Base-by-base conservation (phyloP, 192 early-diverging fungal species). In the Gigaspora rosea region DNA sequence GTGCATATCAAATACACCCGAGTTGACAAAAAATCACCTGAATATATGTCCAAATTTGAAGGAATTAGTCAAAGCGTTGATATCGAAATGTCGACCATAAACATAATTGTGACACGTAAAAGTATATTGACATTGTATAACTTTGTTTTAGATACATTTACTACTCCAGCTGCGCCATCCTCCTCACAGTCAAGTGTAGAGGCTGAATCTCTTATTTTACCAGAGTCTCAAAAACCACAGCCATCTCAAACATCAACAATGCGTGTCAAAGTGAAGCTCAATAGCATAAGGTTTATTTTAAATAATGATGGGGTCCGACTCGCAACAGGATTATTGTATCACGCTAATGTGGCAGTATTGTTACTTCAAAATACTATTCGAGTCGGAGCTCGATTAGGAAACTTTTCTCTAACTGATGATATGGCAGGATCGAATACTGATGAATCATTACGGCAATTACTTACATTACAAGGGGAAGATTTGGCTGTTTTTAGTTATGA, bases 401-500 rank as follows among this genome's bases (percentile, higher is more conserved):
- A 89, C 75, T 89, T 94, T 50, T 88, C 85, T 35, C 78, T 93
- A 18, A 86, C 84, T 0, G 89, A 93, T 72, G 91, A 93, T 71
- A 82, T 89, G 12, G 82, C 76, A 22, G 78, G 78, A 27, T 15
- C 13, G 18, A 46, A 49, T 49, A 54, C 48, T 16, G n/a, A 20
- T 9, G 56, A 49, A 48, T 75, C 73, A 33, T 64, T 63, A 18
- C 83, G 85, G 6, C 80, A 89, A 75, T 86, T 97, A 20, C 80
- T 97, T 10, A 87, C 86, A 4, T 94, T 99, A 75, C 91, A 96
- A 81, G 94, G 95, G 12, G 92, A 94, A 36, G 91, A 97, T 71
- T 83, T 96, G 41, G 95, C 95, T 0, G 93, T 96, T 74, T 95
- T 99, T 67, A 82, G 82, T 5, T 97, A 93, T 78, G 91, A 99